Conservation (phyloP, 2,329 filamentous ascomycete species). For the Colletotrichum sp. region DNA sequence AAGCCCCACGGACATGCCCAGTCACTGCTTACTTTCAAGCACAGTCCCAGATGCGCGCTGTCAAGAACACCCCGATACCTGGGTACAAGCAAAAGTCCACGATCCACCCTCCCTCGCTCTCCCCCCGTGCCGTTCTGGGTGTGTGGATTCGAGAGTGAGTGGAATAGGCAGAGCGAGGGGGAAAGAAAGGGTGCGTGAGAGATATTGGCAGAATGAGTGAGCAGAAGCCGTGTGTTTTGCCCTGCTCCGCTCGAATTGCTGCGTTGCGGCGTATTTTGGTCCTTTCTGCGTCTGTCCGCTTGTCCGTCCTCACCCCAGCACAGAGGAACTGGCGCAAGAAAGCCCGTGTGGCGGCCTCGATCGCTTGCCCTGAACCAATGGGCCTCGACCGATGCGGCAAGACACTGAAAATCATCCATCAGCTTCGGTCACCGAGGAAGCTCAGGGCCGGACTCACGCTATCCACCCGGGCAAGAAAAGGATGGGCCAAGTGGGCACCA, state of each 20-base stretch:
- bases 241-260: conserved; percentile 1
- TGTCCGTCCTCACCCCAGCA: conserved; percentile 8
- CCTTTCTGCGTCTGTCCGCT: conserved; percentile 9
- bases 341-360: conserved; percentile 19
- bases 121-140: neutral
- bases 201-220: conserved; percentile 1
- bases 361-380: conserved; percentile 22
- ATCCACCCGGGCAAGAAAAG: conserved; percentile 23
- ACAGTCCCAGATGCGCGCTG: neutral
- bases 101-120: neutral
- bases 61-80: neutral
- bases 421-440: conserved; percentile 50
- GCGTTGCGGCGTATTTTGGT: neutral
- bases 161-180: neutral
- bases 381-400: conserved; percentile 37
- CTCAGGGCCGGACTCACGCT: conserved; percentile 39
- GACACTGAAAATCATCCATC: conserved; percentile 39
- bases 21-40: neutral
- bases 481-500: conserved; percentile 14
- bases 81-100: neutral
- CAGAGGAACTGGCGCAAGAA: conserved; percentile 1
- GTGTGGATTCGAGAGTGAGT: neutral
- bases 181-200: neutral
- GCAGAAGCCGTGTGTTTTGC: neutral
- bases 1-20: neutral